phyloP scores from a whole-genome alignment of 2,329 filamentous ascomycete species.

The Acrocalymma vagum region DNA sequence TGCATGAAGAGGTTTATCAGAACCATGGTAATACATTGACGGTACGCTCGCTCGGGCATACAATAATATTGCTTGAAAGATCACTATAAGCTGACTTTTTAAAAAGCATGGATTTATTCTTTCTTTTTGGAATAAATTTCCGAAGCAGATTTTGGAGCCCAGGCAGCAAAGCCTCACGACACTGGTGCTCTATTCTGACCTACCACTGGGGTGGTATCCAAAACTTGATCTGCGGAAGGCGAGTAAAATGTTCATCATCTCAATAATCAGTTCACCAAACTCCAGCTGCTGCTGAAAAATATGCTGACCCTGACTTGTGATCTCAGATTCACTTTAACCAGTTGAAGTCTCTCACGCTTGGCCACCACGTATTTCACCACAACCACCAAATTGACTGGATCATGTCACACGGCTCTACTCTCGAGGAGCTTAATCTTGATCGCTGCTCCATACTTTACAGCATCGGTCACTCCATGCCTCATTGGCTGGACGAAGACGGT shows the following conservation, averaged over 20 bases:
- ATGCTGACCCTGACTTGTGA: no score
- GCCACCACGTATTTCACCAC: constrained; percentile 7
- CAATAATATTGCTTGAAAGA: not conserved
- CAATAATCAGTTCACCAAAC: no score
- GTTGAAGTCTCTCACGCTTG: constrained; percentile 9
- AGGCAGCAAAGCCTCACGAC: constrained; percentile 1
- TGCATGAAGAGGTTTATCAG: constrained; percentile 2
- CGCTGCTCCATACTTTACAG: no score
- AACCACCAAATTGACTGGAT: no score
- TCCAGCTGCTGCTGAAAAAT: no score
- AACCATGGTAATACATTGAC: not conserved
- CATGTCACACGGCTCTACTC: no score
- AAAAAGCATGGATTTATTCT: constrained; percentile 1
- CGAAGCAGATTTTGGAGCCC: constrained; percentile 4
- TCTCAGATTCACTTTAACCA: constrained; percentile 11
- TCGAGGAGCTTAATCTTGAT: no score
- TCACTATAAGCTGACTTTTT: no score
- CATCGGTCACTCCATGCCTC: not conserved
- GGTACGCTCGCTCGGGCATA: not conserved
- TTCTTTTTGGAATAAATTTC: constrained; percentile 5
- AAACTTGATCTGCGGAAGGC: constrained; percentile 9
- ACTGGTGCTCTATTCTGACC: constrained; percentile 13
- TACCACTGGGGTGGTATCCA: constrained; percentile 11
- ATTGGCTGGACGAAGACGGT: constrained; percentile 13
- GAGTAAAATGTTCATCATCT: no score